These are phyloP conservation scores for Penicillium sp. DNA, from an alignment of 2,329 filamentous ascomycete species.

Conservation along the genomic window DNA sequence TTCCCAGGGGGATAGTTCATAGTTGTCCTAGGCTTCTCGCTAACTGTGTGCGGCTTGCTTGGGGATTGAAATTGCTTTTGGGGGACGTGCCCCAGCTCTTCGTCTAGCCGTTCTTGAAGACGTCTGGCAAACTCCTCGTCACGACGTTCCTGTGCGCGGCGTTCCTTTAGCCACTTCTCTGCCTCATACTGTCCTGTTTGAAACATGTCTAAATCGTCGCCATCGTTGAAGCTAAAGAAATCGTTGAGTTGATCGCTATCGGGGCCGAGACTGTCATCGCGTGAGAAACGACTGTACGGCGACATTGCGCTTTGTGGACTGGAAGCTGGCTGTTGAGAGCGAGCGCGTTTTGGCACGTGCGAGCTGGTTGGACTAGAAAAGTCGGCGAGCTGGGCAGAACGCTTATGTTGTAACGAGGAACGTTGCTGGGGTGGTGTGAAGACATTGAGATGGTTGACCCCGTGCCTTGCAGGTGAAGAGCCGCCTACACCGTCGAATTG, in stretches of 20 bases:
- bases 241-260: constrained; percentile 2
- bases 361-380: neutral
- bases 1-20: neutral
- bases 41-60: neutral
- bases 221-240: constrained; percentile 24
- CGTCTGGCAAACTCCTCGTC: constrained; percentile 38
- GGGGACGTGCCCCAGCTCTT: neutral
- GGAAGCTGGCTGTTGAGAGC: neutral
- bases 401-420: neutral
- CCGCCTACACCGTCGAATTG: constrained; percentile 18
- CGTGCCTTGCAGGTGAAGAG: neutral
- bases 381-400: neutral
- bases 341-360: constrained; percentile 9
- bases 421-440: neutral
- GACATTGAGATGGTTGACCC: neutral
- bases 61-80: neutral
- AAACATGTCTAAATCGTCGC: constrained; percentile 23
- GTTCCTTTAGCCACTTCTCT: constrained; percentile 27
- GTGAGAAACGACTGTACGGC: neutral
- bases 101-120: constrained; percentile 28
- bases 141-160: constrained; percentile 30
- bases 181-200: constrained; percentile 26
- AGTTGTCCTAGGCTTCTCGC: neutral
- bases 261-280: neutral
- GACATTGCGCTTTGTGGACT: neutral